Evolutionary conservation across 371 early-diverging fungal genomes (phyloP).

Genomic region (Nematocida sp.): DNA sequence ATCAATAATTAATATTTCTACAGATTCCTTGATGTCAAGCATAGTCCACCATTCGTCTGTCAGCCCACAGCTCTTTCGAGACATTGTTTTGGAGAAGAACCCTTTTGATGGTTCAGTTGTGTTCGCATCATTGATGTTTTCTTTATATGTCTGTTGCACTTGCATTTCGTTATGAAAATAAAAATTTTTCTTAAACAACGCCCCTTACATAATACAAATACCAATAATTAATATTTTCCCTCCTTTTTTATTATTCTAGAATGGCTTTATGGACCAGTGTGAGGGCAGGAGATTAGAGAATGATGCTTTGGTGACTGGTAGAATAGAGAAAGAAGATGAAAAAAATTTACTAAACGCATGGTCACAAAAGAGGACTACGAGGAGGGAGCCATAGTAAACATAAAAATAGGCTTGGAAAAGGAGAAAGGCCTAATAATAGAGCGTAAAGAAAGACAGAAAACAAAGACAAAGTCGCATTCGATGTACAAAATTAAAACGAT

Average conservation of each 20-base stretch:
- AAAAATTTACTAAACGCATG: background rate
- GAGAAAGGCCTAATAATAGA: constrained; percentile 32
- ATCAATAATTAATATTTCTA: constrained; percentile 47
- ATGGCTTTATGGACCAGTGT: too few relatives aligned
- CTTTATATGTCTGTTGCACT: constrained; percentile 45
- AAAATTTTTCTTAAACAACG: constrained; percentile 42
- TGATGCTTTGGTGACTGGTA: too few relatives aligned
- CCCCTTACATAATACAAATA: constrained; percentile 11
- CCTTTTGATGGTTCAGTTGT: background rate
- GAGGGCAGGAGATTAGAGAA: too few relatives aligned
- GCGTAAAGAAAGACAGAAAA: constrained; percentile 17
- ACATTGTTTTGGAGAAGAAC: constrained; percentile 27
- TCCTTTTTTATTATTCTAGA: background rate
- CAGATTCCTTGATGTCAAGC: background rate
- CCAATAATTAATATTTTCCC: background rate
- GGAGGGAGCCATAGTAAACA: constrained; percentile 12
- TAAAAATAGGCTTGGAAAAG: background rate
- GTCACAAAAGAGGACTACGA: background rate
- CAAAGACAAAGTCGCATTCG: background rate
- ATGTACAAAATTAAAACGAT: constrained; percentile 37
- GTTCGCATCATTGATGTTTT: constrained; percentile 16
- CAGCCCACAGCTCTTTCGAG: constrained; percentile 35
- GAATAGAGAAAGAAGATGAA: background rate
- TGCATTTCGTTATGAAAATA: constrained; percentile 52
- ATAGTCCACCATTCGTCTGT: constrained; percentile 15